phyloP scores from a whole-genome alignment of 108 stramenopile genomes.

The Nannochloropsis gaditana region DNA sequence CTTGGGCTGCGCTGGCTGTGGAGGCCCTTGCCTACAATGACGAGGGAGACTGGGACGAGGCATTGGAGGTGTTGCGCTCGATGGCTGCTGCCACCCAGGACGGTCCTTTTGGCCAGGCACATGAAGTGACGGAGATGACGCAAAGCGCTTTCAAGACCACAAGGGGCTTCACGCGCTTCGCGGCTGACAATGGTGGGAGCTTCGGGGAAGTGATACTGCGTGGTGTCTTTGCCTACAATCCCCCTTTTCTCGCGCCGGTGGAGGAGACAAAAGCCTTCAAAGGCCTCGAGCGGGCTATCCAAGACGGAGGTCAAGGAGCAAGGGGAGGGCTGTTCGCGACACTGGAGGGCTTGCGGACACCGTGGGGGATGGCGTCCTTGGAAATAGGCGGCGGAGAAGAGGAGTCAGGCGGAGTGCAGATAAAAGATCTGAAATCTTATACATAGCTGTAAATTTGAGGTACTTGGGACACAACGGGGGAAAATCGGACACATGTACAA shows the following conservation, averaged over 20 bases:
- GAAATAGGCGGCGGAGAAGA: background rate
- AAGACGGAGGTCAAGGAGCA: background rate
- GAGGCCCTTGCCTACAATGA: background rate
- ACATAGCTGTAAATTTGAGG: too few species aligned
- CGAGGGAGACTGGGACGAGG: background rate
- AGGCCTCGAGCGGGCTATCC: background rate
- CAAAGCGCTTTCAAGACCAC: slow-evolving; percentile 11
- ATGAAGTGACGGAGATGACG: slow-evolving; percentile 5
- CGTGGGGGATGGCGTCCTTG: background rate
- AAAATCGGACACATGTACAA: too few species aligned
- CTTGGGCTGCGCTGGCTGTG: background rate
- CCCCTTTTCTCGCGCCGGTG: background rate
- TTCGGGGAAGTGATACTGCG: background rate
- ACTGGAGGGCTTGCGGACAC: background rate
- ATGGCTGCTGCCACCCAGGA: background rate
- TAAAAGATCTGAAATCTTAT: background rate
- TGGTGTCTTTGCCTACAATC: background rate
- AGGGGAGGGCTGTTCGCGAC: background rate
- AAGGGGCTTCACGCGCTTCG: background rate
- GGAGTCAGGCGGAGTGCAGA: background rate
- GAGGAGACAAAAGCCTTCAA: background rate
- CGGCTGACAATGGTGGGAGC: background rate
- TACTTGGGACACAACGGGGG: too few species aligned
- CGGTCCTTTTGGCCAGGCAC: background rate
- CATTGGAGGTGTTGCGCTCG: background rate